A percentile compares a stretch with the other conserved stretches of the same genome.
These are phyloP conservation scores for Aspergillus sp. DNA, from an alignment of 2,329 filamentous ascomycete species.

Conservation along the genomic window DNA sequence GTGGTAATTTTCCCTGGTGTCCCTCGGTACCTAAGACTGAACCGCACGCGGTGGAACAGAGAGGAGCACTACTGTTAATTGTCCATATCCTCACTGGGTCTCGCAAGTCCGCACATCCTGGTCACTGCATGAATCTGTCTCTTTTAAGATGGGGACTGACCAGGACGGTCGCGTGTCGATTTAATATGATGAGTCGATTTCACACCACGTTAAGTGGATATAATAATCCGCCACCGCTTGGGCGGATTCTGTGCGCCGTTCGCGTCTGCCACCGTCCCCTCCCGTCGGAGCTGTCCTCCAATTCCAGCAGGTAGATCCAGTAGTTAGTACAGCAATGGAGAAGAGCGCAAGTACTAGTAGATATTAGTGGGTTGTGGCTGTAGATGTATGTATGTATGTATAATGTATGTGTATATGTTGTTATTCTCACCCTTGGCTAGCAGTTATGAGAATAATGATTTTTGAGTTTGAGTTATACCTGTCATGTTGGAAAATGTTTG, in stretches of 20 bases:
- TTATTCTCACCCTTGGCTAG: not conserved
- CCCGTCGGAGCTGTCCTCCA: not conserved
- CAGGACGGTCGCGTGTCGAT: conserved; percentile 10
- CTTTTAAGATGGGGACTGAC: conserved; percentile 3
- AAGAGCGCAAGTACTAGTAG: no score
- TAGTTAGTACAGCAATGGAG: no score
- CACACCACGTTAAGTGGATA: conserved; percentile 8
- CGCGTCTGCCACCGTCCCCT: not conserved
- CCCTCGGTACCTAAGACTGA: not conserved
- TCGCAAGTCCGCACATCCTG: conserved; percentile 1
- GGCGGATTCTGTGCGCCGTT: not conserved
- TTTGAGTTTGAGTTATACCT: not conserved
- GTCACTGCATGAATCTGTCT: conserved; percentile 11
- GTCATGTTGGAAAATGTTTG: not conserved
- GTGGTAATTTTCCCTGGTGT: not conserved
- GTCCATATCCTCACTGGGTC: not conserved
- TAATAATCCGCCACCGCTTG: not conserved
- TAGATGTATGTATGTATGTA: no score
- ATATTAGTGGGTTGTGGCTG: no score
- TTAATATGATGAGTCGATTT: conserved; percentile 8
- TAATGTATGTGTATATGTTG: no score
- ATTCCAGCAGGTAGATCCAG: no score
- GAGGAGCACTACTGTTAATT: not conserved
- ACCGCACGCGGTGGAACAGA: not conserved
- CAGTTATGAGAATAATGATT: not conserved